A percentile compares a stretch with the other conserved stretches of the same genome.
Conservation (phyloP, 768 basidiomycete genomes). For the Leccinum olivaceopallidum region DNA sequence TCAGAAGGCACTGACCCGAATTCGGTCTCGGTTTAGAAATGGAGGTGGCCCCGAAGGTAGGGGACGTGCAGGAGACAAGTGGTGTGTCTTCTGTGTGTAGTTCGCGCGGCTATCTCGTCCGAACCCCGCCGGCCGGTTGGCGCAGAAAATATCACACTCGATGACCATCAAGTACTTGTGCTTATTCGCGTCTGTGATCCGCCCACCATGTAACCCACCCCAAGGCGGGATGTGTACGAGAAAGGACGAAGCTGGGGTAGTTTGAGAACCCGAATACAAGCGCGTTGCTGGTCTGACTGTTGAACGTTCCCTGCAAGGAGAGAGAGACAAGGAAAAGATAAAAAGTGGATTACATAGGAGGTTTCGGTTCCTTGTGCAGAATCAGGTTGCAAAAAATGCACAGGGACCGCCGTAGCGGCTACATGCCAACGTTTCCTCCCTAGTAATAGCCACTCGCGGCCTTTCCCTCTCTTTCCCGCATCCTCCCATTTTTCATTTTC, state of each 20-base stretch:
- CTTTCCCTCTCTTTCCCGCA: slow-evolving; percentile 60
- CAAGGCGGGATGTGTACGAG: neutral
- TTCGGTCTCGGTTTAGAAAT: neutral
- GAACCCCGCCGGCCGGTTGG: slow-evolving; percentile 3
- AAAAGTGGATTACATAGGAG: slow-evolving; percentile 15
- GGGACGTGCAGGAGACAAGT: slow-evolving; percentile 6
- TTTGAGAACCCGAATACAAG: slow-evolving; percentile 5
- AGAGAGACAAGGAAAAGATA: slow-evolving; percentile 4
- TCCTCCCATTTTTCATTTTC: slow-evolving; percentile 49
- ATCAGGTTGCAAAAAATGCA: slow-evolving; percentile 29
- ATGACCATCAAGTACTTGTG: slow-evolving; percentile 1
- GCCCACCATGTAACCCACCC: slow-evolving; percentile 1
- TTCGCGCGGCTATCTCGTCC: slow-evolving; percentile 4
- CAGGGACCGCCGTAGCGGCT: slow-evolving; percentile 34
- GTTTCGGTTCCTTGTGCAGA: slow-evolving; percentile 27
- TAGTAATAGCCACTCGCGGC: slow-evolving; percentile 51
- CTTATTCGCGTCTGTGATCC: slow-evolving; percentile 14
- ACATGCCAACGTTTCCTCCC: slow-evolving; percentile 53
- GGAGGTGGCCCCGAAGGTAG: slow-evolving; percentile 7
- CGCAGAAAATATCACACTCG: slow-evolving; percentile 1
- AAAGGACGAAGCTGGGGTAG: neutral
- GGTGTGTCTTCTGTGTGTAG: slow-evolving; percentile 3
- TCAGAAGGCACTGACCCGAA: slow-evolving; percentile 1
- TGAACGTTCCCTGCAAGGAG: slow-evolving; percentile 1
- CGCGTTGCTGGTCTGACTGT: slow-evolving; percentile 6